Conservation (phyloP, 768 basidiomycete genomes). For the Rhodotorula toruloides region DNA sequence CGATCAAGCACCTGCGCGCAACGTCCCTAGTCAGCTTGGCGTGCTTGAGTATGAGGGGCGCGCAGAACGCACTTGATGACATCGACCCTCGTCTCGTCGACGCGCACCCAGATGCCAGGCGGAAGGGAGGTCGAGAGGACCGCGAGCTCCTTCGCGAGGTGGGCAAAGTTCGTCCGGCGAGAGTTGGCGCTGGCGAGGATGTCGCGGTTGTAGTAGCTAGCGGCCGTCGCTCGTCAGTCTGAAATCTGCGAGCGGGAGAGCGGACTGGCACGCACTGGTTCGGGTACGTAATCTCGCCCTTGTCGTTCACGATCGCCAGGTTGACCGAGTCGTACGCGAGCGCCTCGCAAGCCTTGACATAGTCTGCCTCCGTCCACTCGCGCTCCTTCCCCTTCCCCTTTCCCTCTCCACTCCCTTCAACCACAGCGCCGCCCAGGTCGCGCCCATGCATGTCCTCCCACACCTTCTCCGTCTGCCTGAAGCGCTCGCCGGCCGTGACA, state of each 20-base stretch:
- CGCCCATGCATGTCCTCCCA: conserved; percentile 20
- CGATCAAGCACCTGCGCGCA: conserved; percentile 49
- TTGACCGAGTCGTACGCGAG: conserved; percentile 53
- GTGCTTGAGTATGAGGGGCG: neutral
- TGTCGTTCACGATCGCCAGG: neutral
- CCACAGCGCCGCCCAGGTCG: conserved; percentile 15
- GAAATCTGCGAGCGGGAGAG: neutral
- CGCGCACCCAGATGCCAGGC: conserved; percentile 53
- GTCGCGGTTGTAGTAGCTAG: conserved; percentile 47
- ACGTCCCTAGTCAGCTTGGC: conserved; percentile 41
- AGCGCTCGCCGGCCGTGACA: conserved; percentile 52
- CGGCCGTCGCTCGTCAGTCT: no score
- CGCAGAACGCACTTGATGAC: conserved; percentile 50
- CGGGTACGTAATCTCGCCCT: neutral
- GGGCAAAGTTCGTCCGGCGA: conserved; percentile 53
- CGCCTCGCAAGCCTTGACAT: conserved; percentile 52
- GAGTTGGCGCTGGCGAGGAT: conserved; percentile 48
- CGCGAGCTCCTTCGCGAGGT: conserved; percentile 58
- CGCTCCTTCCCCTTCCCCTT: conserved; percentile 39
- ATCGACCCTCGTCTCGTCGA: conserved; percentile 59
- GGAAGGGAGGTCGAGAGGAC: conserved; percentile 58
- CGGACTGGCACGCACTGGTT: conserved; percentile 2
- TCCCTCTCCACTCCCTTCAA: neutral
- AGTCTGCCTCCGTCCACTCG: conserved; percentile 49
- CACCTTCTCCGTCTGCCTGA: neutral